Evolutionary conservation across 2,329 filamentous ascomycete species (phyloP).

Genomic region (Neopestalotiopsis clavispora): DNA sequence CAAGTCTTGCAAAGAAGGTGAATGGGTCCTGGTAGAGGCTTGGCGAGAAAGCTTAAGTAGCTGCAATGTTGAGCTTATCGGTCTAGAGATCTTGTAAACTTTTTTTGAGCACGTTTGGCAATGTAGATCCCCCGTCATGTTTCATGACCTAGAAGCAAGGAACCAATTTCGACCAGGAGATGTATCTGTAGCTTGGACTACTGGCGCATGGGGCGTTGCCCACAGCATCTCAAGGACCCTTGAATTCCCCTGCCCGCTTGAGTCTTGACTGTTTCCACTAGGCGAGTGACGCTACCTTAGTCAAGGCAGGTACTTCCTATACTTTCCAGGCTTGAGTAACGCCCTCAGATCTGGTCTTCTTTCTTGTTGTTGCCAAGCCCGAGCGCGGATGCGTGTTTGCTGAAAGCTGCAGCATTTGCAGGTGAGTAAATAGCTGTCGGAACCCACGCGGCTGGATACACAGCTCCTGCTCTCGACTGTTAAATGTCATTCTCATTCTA

Average conservation of each 20-base stretch:
- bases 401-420: not conserved
- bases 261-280: conserved; percentile 15
- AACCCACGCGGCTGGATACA: not conserved
- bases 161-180: not conserved
- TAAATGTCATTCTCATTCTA: not conserved
- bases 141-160: not conserved
- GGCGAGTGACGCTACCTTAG: not conserved
- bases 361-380: not conserved
- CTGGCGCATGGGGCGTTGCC: not conserved
- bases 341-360: not conserved
- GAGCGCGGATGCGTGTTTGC: conserved; percentile 5
- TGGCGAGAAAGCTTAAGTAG: conserved; percentile 17
- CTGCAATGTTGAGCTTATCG: not conserved
- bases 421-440: not conserved
- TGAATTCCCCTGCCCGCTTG: not conserved
- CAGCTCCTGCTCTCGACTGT: not conserved
- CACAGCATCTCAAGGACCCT: not conserved
- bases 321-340: not conserved
- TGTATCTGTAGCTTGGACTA: not conserved
- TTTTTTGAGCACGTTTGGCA: conserved; percentile 10
- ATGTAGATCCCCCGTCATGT: not conserved
- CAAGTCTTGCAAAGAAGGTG: too few relatives aligned
- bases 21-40: not conserved
- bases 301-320: not conserved
- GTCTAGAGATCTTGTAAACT: not conserved